Percentiles rank a stretch among this genome's conserved stretches.
Conservation (phyloP, 2,329 filamentous ascomycete genomes). For the Basipetospora chlamydospora region DNA sequence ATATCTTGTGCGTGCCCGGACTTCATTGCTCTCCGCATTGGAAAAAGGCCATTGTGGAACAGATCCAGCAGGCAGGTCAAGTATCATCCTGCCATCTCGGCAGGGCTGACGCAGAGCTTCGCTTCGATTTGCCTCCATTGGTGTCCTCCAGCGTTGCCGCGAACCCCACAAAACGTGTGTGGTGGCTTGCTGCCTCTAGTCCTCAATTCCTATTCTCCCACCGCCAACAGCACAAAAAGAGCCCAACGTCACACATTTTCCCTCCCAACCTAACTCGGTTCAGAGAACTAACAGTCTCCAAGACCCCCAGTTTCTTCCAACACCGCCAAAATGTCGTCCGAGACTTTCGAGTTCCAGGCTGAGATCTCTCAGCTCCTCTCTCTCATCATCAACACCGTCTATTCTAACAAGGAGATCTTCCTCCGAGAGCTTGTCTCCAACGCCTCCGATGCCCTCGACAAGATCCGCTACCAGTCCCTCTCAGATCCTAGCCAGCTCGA, state of each 20-base stretch:
- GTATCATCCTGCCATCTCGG: too few species aligned
- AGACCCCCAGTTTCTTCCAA: conserved; percentile 6
- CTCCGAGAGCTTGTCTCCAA: conserved; percentile 97
- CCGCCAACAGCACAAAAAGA: background rate
- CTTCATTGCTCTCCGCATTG: too few species aligned
- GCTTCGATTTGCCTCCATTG: background rate
- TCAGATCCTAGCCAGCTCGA: conserved; percentile 97
- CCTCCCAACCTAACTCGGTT: background rate
- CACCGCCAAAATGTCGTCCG: conserved; percentile 30
- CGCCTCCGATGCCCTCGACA: conserved; percentile 96
- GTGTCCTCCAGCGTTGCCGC: background rate
- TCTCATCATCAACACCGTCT: conserved; percentile 99
- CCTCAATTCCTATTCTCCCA: background rate
- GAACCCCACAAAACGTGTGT: too few species aligned
- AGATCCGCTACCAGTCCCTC: conserved; percentile 97
- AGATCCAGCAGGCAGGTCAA: too few species aligned
- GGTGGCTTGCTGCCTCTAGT: too few species aligned
- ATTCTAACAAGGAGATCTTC: conserved; percentile 99
- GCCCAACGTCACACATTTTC: background rate
- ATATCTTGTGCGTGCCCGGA: too few species aligned
- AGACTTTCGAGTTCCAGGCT: conserved; percentile 99
- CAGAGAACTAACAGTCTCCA: background rate
- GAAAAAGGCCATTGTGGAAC: too few species aligned
- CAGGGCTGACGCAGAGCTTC: too few species aligned
- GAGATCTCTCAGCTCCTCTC: conserved; percentile 99